Evolutionary conservation across 306 rosid genomes (phyloP), one percentile per base, ranked within the genome.

Genomic region (Psophocarpus tetragonolobus): DNA sequence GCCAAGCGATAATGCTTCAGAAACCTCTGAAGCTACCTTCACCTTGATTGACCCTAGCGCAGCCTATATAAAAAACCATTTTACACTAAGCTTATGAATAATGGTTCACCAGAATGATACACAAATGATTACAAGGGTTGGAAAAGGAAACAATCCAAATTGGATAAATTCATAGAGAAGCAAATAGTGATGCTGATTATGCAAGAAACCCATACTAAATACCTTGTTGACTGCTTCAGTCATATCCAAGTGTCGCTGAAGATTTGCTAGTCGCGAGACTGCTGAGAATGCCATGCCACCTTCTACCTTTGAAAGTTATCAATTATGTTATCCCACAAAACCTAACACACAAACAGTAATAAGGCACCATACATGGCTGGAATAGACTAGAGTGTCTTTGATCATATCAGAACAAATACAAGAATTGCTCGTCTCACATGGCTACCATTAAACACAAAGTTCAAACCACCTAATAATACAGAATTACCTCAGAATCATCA

Each of bases 1-100:
- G 38, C 96, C 96, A 8, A 68, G 80, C 24, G 87, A 87, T 84
- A 92, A 83, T 26, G 98, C 94, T 83, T 85, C 85, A 77, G 97
- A 89, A 77, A 94, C 97, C 64, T 89, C 96, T 1, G 88, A 36
- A 75, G 97, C 90, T 73, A 94, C 75, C 56, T 77, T 82, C 57
- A 86, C 78, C 30, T 70, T 78, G 80, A 87, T 73, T 20, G 84
- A 82, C 9, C 84, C 82, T 9, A 36, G 73, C 6, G 32, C 53
- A 77, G 68, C 75, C 85, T 71, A 83, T 36, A 61, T 57, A 30
- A 78, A 83, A 36, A 62, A 24, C 18, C 26, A 0, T 9, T 24
- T 33, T 18, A 57, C 48, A 62, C 11, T 26, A 35, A 18, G 42
- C 32, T 9, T 32, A 24, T 15, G 30, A 71, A 53, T 32, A 11